phyloP scores from a whole-genome alignment of 345 rosid species.

The Brassica juncea region DNA sequence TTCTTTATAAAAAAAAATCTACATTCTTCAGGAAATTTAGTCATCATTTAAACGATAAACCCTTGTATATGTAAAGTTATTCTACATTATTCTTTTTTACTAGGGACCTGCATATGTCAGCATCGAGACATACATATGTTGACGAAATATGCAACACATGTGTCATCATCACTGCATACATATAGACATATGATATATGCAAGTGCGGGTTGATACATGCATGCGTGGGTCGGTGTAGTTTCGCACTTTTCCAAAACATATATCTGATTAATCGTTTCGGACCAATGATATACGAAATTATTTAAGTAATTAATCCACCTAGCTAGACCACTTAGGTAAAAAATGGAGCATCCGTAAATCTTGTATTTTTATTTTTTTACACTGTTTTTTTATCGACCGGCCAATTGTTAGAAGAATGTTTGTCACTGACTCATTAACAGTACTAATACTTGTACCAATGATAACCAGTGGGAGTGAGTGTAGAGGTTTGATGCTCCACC shows the following conservation, averaged over 20 bases:
- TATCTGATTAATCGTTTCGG: background rate
- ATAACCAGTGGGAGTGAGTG: background rate
- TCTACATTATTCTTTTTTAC: background rate
- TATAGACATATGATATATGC: conserved; percentile 1
- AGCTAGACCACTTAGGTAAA: background rate
- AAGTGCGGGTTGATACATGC: conserved; percentile 14
- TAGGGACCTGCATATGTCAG: background rate
- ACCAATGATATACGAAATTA: background rate
- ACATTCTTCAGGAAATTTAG: background rate
- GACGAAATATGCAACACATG: background rate
- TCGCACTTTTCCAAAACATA: conserved; percentile 1
- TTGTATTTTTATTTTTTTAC: background rate
- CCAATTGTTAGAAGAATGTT: background rate
- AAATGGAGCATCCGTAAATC: background rate
- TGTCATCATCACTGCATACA: conserved; percentile 9
- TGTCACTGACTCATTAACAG: background rate
- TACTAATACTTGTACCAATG: background rate
- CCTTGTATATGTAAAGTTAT: background rate
- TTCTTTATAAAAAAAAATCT: background rate
- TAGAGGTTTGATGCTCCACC: conserved; percentile 26
- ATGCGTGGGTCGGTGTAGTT: conserved; percentile 28
- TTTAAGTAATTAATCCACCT: background rate
- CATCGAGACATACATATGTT: conserved; percentile 4
- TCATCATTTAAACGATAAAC: background rate
- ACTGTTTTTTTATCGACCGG: background rate